These are phyloP conservation scores for Quercus gilva DNA, from an alignment of 306 rosid genomes.

Conservation along the genomic window DNA sequence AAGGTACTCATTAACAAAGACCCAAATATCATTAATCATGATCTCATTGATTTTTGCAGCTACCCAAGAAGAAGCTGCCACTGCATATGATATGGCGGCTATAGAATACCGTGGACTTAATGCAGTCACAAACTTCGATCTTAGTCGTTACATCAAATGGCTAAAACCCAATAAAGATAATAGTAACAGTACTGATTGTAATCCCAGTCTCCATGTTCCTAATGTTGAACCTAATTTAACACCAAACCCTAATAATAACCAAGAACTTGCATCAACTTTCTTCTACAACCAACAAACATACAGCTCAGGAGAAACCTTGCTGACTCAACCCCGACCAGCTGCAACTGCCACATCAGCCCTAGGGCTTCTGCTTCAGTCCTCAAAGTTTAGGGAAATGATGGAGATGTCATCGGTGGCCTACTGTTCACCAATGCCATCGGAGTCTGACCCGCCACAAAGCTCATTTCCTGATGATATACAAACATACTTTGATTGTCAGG, in stretches of 20 bases:
- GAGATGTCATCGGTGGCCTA: conserved; percentile 34
- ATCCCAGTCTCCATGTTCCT: background rate
- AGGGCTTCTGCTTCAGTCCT: conserved; percentile 48
- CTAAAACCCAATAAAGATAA: conserved; percentile 5
- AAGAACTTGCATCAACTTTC: conserved; percentile 27
- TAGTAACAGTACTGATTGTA: conserved; percentile 6
- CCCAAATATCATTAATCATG: too few relatives aligned
- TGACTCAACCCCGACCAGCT: background rate
- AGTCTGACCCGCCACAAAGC: conserved; percentile 39
- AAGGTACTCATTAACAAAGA: too few relatives aligned
- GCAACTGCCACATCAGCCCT: conserved; percentile 40
- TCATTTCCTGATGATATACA: conserved; percentile 78
- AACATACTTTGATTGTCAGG: conserved; percentile 63
- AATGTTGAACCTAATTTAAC: background rate
- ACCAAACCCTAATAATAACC: conserved; percentile 8
- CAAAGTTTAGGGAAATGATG: conserved; percentile 63
- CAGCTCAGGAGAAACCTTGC: conserved; percentile 2
- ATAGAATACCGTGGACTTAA: conserved; percentile 80
- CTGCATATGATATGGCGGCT: conserved; percentile 89
- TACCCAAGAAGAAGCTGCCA: conserved; percentile 97
- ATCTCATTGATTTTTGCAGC: conserved; percentile 37
- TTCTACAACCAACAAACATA: background rate
- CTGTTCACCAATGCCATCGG: conserved; percentile 19
- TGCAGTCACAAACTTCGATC: conserved; percentile 90
- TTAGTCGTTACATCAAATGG: conserved; percentile 65